Percentiles rank a stretch among this genome's conserved stretches.
phyloP scores from a whole-genome alignment of 441 rosid genomes.

The Cnidoscolus chayamansa region DNA sequence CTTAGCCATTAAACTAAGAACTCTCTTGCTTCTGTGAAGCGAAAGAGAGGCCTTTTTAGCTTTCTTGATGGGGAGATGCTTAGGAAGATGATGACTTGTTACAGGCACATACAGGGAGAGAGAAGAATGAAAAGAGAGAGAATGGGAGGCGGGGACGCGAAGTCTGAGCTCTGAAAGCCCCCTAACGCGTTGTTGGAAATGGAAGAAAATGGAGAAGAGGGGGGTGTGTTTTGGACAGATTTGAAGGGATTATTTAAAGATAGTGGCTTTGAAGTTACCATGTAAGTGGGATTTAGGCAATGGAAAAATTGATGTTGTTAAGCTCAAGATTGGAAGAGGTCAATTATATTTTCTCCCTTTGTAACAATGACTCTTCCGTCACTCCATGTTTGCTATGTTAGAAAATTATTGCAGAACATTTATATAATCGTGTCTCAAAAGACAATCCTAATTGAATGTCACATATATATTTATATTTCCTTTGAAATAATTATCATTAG shows the following conservation, averaged over 20 bases:
- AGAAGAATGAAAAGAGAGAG: background rate
- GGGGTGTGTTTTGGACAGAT: background rate
- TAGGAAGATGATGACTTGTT: background rate
- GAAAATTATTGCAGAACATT: too few species aligned
- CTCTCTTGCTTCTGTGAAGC: background rate
- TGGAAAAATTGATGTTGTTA: background rate
- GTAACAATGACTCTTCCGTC: too few species aligned
- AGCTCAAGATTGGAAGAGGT: background rate
- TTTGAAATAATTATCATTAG: too few species aligned
- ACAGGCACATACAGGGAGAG: background rate
- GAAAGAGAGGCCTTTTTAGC: background rate
- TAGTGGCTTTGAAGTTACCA: background rate
- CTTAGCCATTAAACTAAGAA: constrained; percentile 42
- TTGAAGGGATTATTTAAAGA: constrained; percentile 5
- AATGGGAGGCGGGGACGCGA: constrained; percentile 31
- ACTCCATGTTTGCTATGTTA: too few species aligned
- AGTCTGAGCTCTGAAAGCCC: background rate
- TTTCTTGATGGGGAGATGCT: background rate
- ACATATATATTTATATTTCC: too few species aligned
- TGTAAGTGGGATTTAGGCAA: constrained; percentile 12
- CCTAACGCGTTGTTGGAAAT: constrained; percentile 42
- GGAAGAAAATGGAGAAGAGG: background rate
- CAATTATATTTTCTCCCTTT: too few species aligned
- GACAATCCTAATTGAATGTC: too few species aligned
- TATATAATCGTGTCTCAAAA: too few species aligned